Evolutionary conservation across 306 rosid genomes (phyloP), one percentile per base, ranked within the genome.

Genomic region (Quercus glauca): DNA sequence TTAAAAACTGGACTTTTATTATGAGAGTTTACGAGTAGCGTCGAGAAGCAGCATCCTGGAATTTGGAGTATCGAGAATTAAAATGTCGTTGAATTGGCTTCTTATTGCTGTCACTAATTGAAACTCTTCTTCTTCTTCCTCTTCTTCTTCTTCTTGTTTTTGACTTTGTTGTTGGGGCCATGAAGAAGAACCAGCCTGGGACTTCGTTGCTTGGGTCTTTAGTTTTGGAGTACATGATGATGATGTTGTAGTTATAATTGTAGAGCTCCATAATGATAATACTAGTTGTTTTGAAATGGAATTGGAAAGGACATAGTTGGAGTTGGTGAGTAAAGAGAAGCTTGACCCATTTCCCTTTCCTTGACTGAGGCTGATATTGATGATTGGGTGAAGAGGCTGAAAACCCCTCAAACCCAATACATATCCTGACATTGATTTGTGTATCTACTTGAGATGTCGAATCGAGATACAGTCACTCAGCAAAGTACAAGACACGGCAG

Each of bases 11-110:
- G 33, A 6, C 4, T 28, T 28, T 3, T 28, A 28, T 28, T 28
- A 28, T 28, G 29, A 64, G 64, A 17, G 56, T 52, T 37, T 85
- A 94, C 97, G 74, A 31, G 43, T 37, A 37, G 43, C 5, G 43
- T 37, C 43, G 43, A 37, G 43, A 37, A 37, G 43, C 43, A 37
- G 43, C 43, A 37, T 37, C 43, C 43, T 37, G 8, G 43, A 37
- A 37, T 0, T 6, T 6, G 43, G 8, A 37, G 43, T 5, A 5
- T 37, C 43, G 43, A 37, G 6, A 6, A 37, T 37, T 37, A 37
- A 37, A 37, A 37, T 37, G 43, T 37, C 43, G 43, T 37, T 37
- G 43, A 37, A 37, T 37, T 37, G 43, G 43, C 43, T 5, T 6
- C 5, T 6, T 4, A 37, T 5, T 37, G 43, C 5, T 6, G 8